Conservation (phyloP, 2,329 filamentous ascomycete species). For the Ascochyta koolunga region DNA sequence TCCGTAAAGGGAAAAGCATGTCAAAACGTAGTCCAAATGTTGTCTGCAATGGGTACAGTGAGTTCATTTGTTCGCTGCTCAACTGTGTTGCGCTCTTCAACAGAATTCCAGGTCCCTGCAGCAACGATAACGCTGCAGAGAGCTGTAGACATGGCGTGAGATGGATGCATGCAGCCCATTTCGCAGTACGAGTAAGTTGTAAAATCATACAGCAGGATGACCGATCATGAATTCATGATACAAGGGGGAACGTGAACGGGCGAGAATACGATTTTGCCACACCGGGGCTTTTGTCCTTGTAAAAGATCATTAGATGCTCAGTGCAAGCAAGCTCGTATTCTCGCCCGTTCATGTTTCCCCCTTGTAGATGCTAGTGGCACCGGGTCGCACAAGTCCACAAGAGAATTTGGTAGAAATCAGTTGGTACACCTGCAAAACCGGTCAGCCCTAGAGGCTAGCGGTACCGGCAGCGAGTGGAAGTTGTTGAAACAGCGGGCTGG, state of each 20-base stretch:
- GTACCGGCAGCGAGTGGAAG: slow-evolving; percentile 1
- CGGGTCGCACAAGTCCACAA: background rate
- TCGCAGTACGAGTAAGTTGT: slow-evolving; percentile 3
- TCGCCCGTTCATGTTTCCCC: too few species aligned
- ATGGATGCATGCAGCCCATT: slow-evolving; percentile 1
- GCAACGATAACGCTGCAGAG: background rate
- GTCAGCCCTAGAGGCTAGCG: slow-evolving; percentile 1
- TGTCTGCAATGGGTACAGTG: too few species aligned
- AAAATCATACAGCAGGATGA: slow-evolving; percentile 4
- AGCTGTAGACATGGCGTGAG: slow-evolving; percentile 1
- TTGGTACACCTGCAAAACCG: background rate
- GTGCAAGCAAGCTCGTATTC: too few species aligned
- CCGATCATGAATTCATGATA: slow-evolving; percentile 12
- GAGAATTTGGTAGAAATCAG: slow-evolving; percentile 3
- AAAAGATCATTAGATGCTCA: too few species aligned
- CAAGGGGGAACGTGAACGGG: too few species aligned
- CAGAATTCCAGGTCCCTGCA: background rate
- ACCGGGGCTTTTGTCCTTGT: too few species aligned
- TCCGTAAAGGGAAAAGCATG: too few species aligned
- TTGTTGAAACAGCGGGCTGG: slow-evolving; percentile 12
- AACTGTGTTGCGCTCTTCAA: background rate
- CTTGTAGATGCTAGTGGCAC: too few species aligned
- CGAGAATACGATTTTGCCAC: too few species aligned
- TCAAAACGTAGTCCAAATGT: too few species aligned
- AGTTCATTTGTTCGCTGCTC: too few species aligned